Evolutionary conservation across 805 yeast species (phyloP).

Genomic region (Ogataea chonburiensis): DNA sequence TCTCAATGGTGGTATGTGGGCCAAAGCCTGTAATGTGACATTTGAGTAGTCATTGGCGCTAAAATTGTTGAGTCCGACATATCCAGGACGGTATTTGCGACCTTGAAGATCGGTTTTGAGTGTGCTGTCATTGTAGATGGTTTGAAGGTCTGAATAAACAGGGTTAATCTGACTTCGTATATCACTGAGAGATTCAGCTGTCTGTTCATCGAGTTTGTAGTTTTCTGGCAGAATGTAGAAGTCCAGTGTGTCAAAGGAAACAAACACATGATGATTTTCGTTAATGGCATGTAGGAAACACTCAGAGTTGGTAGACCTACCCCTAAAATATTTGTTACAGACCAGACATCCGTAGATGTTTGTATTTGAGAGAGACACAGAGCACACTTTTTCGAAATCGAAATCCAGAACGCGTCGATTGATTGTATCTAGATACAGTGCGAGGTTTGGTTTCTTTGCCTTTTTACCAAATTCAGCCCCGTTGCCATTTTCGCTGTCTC

Average conservation of each 20-base stretch:
- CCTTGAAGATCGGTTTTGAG: slow-evolving; percentile 43
- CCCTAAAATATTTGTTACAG: slow-evolving; percentile 74
- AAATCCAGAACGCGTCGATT: slow-evolving; percentile 54
- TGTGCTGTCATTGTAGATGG: slow-evolving; percentile 27
- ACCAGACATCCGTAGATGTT: slow-evolving; percentile 71
- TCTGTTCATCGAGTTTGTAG: slow-evolving; percentile 36
- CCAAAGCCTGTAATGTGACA: slow-evolving; percentile 52
- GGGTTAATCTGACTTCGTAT: slow-evolving; percentile 57
- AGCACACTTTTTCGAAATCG: slow-evolving; percentile 67
- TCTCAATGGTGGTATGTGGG: slow-evolving; percentile 54
- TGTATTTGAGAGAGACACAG: slow-evolving; percentile 55
- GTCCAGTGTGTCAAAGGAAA: slow-evolving; percentile 50
- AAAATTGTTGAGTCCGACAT: slow-evolving; percentile 59
- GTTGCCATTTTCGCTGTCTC: slow-evolving; percentile 1
- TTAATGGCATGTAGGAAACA: slow-evolving; percentile 68
- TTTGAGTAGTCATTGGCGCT: slow-evolving; percentile 54
- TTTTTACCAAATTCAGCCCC: background rate
- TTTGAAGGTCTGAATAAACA: slow-evolving; percentile 38
- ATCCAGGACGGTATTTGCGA: slow-evolving; percentile 56
- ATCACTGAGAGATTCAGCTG: slow-evolving; percentile 44
- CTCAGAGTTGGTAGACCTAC: slow-evolving; percentile 60
- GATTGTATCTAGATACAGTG: slow-evolving; percentile 41
- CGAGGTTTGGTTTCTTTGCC: slow-evolving; percentile 7
- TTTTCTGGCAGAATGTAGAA: slow-evolving; percentile 66
- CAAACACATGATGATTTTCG: slow-evolving; percentile 59